Evolutionary conservation across 1,284 basidiomycete species (phyloP).

Genomic region (Papiliotrema nemorosa): DNA sequence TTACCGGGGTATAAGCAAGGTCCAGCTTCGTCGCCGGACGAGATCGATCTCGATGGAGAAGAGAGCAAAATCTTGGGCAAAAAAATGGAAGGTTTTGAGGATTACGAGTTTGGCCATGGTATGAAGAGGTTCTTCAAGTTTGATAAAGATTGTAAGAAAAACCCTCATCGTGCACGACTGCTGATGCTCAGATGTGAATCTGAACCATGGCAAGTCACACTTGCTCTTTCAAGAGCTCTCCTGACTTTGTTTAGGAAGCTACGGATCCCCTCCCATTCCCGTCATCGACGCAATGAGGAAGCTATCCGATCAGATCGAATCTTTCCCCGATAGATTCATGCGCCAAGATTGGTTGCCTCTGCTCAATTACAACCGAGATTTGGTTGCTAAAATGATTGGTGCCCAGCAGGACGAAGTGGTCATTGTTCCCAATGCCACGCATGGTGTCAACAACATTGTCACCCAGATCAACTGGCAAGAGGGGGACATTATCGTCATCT

Average conservation of each 20-base stretch:
- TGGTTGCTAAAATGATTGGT: conserved; percentile 61
- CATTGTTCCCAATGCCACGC: conserved; percentile 61
- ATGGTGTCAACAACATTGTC: conserved; percentile 65
- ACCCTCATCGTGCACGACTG: neutral
- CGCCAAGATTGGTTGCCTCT: conserved; percentile 52
- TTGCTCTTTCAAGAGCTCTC: neutral
- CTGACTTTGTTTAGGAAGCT: conserved; percentile 57
- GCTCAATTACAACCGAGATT: conserved; percentile 53
- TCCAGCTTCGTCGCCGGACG: neutral
- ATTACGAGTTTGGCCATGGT: conserved; percentile 61
- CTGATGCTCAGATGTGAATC: conserved; percentile 54
- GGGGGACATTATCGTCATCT: conserved; percentile 55
- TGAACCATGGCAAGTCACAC: conserved; percentile 61
- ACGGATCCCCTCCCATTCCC: conserved; percentile 62
- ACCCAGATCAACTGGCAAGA: conserved; percentile 59
- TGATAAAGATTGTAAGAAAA: conserved; percentile 52
- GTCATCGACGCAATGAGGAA: conserved; percentile 57
- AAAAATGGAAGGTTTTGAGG: conserved; percentile 27
- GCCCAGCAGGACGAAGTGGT: conserved; percentile 63
- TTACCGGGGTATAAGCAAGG: neutral
- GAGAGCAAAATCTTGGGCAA: conserved; percentile 21
- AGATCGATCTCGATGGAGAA: conserved; percentile 12
- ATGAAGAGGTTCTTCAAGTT: conserved; percentile 61
- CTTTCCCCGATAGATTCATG: conserved; percentile 63
- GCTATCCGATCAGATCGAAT: conserved; percentile 56